Evolutionary conservation across 1,284 basidiomycete species (phyloP), one percentile per base, ranked within the genome.

Genomic region (Ustilago xerochloae): DNA sequence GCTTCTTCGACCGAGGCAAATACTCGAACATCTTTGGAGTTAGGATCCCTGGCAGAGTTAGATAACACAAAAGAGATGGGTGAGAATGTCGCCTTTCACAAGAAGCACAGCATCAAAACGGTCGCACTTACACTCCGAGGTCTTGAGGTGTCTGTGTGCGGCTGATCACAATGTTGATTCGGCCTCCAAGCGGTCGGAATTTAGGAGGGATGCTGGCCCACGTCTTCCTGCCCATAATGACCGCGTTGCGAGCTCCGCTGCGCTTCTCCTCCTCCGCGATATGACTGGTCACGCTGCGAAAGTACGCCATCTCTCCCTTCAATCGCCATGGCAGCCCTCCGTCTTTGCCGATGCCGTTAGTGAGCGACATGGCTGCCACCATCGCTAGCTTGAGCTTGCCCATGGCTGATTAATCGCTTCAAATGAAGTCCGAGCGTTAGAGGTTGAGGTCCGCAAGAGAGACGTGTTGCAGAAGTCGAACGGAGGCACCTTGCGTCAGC

Each of bases 121-220:
- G n/a, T 63, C 32, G 3, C 6, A 67, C 71, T 63, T 49, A 46
- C 49, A 87, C 90, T 77, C 83, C 94, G 91, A 93, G 81, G 52
- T 90, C 85, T 76, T 90, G 91, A 28, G 87, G 85, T 7, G 82
- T 69, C n/a, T 55, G 51, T 75, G 91, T 90, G 29, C 89, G 87
- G 75, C 90, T 93, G 33, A 97, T 87, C 33, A 99, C 90, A 15
- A 96, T 85, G 83, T 99, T 99, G 65, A 89, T 73, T 38, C 97
- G 87, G 30, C 88, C 89, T 43, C 88, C 87, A 26, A 99, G 87
- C 3, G 97, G 97, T 67, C 92, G 89, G 86, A 92, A 93, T 84
- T 90, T 92, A 7, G 83, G 77, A n/a, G 97, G 96, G 64, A 99
- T 99, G 83, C 93, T 93, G 85, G 97, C 93, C 97, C 97, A 99